A percentile compares a stretch with the other conserved stretches of the same genome.
Evolutionary conservation across 495 filamentous ascomycete species (phyloP).

Genomic region (Gamarada debralockiae): DNA sequence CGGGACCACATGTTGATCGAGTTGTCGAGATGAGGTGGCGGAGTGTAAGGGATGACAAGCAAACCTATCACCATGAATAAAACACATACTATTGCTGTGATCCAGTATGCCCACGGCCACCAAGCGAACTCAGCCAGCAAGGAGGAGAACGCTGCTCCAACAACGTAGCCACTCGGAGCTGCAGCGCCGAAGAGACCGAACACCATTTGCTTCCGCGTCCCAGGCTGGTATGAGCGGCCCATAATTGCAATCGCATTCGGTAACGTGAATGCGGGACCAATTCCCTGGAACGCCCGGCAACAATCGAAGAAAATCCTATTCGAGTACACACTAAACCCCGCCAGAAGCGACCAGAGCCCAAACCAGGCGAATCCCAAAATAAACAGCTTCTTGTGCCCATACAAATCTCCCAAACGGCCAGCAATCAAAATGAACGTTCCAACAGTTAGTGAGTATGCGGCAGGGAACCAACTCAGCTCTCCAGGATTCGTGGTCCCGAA

Average conservation of each 20-base stretch:
- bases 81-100: conserved; percentile 42
- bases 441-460: conserved; percentile 52
- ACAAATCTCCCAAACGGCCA: conserved; percentile 61
- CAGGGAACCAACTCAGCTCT: conserved; percentile 43
- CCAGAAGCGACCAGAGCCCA: conserved; percentile 54
- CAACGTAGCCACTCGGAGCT: conserved; percentile 50
- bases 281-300: conserved; percentile 55
- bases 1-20: conserved; percentile 18
- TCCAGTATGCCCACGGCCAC: conserved; percentile 70
- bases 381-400: conserved; percentile 60
- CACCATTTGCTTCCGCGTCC: conserved; percentile 55
- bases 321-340: conserved; percentile 44
- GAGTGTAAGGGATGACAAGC: conserved; percentile 46
- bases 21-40: conserved; percentile 22
- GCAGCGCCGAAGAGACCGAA: conserved; percentile 61
- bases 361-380: conserved; percentile 60
- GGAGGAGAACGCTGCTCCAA: conserved; percentile 46
- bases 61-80: conserved; percentile 38
- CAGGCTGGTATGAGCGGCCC: conserved; percentile 50
- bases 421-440: conserved; percentile 63
- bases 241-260: conserved; percentile 62
- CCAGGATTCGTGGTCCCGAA: conserved; percentile 40
- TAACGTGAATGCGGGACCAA: conserved; percentile 57
- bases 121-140: conserved; percentile 49
- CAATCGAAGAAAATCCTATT: conserved; percentile 54